Conservation (phyloP, 1,284 basidiomycete genomes). For the Gastroboletus turbinatus region DNA sequence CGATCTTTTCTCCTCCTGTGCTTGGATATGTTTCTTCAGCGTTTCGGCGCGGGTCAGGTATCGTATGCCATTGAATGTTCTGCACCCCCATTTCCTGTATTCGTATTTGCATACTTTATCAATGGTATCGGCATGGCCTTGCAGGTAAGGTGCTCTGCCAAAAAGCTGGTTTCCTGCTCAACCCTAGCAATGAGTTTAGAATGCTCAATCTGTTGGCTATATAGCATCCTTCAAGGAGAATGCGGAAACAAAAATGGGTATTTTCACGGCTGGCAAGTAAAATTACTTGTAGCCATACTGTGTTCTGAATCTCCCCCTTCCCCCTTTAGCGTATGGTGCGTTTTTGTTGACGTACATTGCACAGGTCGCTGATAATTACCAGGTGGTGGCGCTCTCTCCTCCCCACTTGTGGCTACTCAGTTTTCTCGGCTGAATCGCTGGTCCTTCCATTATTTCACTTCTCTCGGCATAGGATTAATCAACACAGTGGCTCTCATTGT, state of each 20-base stretch:
- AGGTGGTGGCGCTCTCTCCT: conserved; percentile 57
- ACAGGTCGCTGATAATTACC: neutral
- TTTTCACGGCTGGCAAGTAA: conserved; percentile 23
- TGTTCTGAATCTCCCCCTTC: conserved; percentile 24
- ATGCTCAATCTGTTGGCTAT: conserved; percentile 29
- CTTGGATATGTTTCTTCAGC: conserved; percentile 81
- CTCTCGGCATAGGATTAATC: conserved; percentile 53
- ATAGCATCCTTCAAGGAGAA: conserved; percentile 26
- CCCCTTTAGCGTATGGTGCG: conserved; percentile 15
- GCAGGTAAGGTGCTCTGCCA: conserved; percentile 17
- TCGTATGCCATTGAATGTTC: conserved; percentile 54
- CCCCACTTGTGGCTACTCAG: conserved; percentile 63
- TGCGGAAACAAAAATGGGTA: conserved; percentile 28
- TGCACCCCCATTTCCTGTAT: conserved; percentile 61
- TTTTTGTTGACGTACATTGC: neutral
- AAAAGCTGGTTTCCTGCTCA: neutral
- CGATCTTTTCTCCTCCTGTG: conserved; percentile 66
- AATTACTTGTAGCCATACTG: neutral
- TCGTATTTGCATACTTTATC: conserved; percentile 53
- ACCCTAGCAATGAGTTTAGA: conserved; percentile 10
- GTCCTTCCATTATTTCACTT: conserved; percentile 65
- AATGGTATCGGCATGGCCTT: conserved; percentile 60
- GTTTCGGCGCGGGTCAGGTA: conserved; percentile 93
- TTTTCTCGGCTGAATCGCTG: conserved; percentile 50
- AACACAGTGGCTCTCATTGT: conserved; percentile 43